Base-by-base conservation (phyloP, 371 early-diverging fungal species). In the Mucor velutinosus region DNA sequence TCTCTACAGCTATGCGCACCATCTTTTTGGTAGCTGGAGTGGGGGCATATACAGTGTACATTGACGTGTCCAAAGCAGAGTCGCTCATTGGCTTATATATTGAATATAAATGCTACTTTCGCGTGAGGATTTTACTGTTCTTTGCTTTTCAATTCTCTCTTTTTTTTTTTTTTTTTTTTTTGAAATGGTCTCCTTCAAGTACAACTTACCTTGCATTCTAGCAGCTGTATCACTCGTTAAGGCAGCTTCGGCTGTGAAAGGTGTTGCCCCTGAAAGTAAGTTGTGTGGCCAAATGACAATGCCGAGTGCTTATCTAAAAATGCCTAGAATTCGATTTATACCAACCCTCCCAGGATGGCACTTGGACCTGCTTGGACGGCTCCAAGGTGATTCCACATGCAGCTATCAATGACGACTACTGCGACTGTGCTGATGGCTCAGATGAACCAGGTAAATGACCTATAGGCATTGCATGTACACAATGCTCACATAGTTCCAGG, bases 341-440 rank as follows among this genome's bases (percentile, higher is more conserved):
- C 58, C 37, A 71, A 30, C 69, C 83, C 15, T 70, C 75, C n/a
- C 66, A 59, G 33, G 72, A 71, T 17, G 79, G 82, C 4, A 76
- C 76, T 27, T 95, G 93, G 86, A 71, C 62, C 10, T 97, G 97
- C 71, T 79, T 94, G 25, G 94, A 95, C 69, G 87, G 88, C 15
- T 88, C 91, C 7, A 82, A 85, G 62, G 70, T 67, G 10, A 90
- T 96, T 33, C 82, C 91, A 1, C 87, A 82, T 62, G 65, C 79
- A 4, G 87, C 90, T 0, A 90, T 98, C 32, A 98, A 98, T 67
- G 97, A 96, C 76, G 96, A 97, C 76, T 98, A 93, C 73, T 98
- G 98, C 77, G 97, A 98, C 79, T 98, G 98, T 67, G 72, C 78
- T 33, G 98, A 98, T 76, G 97, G 97, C 7, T 93, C 93, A 14